phyloP scores from a whole-genome alignment of 1,139 yeast species.

The Chernovozyma aurita region DNA sequence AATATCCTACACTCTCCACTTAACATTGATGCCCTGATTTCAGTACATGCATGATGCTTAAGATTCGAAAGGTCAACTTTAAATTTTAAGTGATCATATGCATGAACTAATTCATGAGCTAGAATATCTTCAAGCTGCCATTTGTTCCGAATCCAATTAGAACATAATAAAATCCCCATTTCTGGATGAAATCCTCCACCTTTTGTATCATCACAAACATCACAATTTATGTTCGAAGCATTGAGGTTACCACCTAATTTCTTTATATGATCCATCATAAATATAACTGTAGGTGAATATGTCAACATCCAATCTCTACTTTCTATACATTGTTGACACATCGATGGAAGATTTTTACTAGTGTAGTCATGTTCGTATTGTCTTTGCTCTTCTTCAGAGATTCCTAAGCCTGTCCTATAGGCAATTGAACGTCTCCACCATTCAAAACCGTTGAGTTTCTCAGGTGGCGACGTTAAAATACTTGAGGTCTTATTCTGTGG shows the following conservation, averaged over 20 bases:
- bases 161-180: conserved; percentile 80
- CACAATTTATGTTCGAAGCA: conserved; percentile 63
- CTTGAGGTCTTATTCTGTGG: conserved; percentile 4
- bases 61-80: conserved; percentile 78
- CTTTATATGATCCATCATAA: conserved; percentile 81
- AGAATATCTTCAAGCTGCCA: conserved; percentile 88
- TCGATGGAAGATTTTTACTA: conserved; percentile 42
- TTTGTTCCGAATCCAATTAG: conserved; percentile 72
- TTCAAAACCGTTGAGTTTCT: conserved; percentile 50
- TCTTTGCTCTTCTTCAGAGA: conserved; percentile 47
- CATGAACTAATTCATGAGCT: conserved; percentile 91
- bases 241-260: conserved; percentile 56
- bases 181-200: conserved; percentile 96
- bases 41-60: conserved; percentile 95
- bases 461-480: conserved; percentile 17
- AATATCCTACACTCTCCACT: conserved; percentile 94
- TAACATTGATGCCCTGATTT: conserved; percentile 85
- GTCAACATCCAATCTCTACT: conserved; percentile 74
- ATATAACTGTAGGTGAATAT: conserved; percentile 81
- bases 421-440: conserved; percentile 79
- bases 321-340: conserved; percentile 65
- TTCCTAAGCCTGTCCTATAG: conserved; percentile 70
- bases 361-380: conserved; percentile 57
- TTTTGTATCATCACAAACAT: conserved; percentile 77
- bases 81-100: conserved; percentile 86